Percentiles rank a stretch among this genome's conserved stretches.
These are phyloP conservation scores for Trichoderma erinaceum DNA, from an alignment of 495 filamentous ascomycete species.

Conservation along the genomic window DNA sequence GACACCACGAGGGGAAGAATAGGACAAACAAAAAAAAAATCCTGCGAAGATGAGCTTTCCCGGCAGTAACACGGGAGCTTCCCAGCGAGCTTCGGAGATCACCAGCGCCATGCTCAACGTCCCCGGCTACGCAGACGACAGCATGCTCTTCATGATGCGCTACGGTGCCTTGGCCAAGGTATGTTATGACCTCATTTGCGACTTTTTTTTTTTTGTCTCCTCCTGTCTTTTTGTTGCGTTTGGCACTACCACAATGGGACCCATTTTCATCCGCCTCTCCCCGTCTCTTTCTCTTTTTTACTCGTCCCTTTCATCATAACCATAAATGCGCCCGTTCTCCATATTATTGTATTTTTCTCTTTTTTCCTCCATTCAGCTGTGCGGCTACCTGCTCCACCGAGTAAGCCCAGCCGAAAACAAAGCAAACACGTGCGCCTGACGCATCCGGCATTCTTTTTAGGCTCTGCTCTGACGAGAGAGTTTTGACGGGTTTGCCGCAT, in stretches of 20 bases:
- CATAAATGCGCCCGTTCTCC: neutral
- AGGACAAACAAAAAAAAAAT: neutral
- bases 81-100: slow-evolving; percentile 8
- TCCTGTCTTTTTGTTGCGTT: neutral
- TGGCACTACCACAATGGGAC: neutral
- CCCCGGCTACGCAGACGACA: slow-evolving; percentile 14
- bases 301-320: neutral
- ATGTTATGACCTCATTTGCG: neutral
- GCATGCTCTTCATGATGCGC: slow-evolving; percentile 16
- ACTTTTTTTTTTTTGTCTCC: neutral
- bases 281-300: neutral
- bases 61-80: neutral
- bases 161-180: neutral
- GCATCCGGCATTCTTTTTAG: neutral
- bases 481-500: neutral
- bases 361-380: too few species aligned
- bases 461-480: too few species aligned
- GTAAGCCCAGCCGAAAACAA: neutral
- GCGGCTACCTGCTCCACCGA: neutral
- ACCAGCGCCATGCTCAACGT: slow-evolving; percentile 12
- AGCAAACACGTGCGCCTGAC: neutral
- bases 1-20: too few species aligned
- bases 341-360: neutral
- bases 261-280: neutral
- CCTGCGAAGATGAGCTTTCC: neutral